Conservation (phyloP, 441 rosid species). For the Gossypium gossypioides region DNA sequence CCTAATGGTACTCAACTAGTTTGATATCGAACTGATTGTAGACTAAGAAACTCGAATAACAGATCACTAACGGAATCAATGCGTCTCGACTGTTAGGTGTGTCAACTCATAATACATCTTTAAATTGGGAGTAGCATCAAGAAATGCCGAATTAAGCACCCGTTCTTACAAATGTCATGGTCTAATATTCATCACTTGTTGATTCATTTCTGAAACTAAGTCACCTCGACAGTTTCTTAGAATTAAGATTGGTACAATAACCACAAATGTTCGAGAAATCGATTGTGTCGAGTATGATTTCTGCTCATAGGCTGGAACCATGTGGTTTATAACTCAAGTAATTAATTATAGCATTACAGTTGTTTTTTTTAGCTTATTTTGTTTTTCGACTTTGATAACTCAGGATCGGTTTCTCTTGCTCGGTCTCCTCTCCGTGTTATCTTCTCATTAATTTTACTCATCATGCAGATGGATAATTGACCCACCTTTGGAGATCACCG, state of each 20-base stretch:
- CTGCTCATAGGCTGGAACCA: not conserved
- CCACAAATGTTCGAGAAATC: not conserved
- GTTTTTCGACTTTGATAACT: not conserved
- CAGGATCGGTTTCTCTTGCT: not conserved
- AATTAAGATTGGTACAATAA: not conserved
- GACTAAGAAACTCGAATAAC: not conserved
- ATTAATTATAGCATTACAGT: not conserved
- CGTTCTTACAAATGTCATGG: not conserved
- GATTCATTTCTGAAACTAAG: not conserved
- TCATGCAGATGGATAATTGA: slow-evolving; percentile 78
- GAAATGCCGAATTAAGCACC: not conserved
- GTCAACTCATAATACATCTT: not conserved
- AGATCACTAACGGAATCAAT: not conserved
- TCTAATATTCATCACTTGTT: not conserved
- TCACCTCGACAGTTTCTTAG: not conserved
- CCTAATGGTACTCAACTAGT: not conserved
- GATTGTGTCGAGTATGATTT: not conserved
- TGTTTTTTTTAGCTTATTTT: not conserved
- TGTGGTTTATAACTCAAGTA: not conserved
- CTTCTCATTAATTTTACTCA: not conserved
- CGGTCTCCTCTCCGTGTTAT: not conserved
- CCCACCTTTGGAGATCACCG: slow-evolving; percentile 81
- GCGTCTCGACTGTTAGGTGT: not conserved
- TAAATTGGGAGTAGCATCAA: not conserved
- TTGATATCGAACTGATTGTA: not conserved